Conservation (phyloP, 139 green algal genomes). For the Trebouxia sp. region DNA sequence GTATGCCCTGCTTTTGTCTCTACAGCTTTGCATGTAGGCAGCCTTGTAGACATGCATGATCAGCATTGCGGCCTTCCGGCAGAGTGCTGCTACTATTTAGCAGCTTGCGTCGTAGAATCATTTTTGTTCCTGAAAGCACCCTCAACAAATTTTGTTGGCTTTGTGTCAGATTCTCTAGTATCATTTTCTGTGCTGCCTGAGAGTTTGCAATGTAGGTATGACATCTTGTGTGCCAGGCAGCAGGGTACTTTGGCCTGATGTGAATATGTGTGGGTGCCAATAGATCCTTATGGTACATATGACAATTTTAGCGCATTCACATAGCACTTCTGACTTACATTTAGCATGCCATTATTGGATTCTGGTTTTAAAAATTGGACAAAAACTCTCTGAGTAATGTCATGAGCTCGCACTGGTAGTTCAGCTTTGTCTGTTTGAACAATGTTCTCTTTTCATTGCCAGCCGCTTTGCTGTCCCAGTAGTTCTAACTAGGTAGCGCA, state of each 20-base stretch:
- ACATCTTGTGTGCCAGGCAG: background rate
- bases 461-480: slow-evolving; percentile 15
- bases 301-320: too few species aligned
- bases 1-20: background rate
- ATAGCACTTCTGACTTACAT: too few species aligned
- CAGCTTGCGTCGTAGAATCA: background rate
- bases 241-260: background rate
- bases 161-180: background rate
- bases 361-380: too few species aligned
- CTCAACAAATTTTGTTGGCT: slow-evolving; percentile 23
- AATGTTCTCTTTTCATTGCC: background rate
- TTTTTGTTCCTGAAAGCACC: background rate
- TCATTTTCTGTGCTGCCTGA: background rate
- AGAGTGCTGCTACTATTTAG: background rate
- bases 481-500: slow-evolving; percentile 8
- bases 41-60: background rate
- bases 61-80: background rate
- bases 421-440: background rate
- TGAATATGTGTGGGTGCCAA: background rate
- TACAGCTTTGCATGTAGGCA: background rate
- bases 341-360: too few species aligned
- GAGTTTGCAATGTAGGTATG: background rate
- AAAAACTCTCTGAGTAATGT: too few species aligned
- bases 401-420: slow-evolving; percentile 7
- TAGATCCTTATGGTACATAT: too few species aligned